Conservation (phyloP, 75 land plant genomes). For the Cupressus sempervirens region DNA sequence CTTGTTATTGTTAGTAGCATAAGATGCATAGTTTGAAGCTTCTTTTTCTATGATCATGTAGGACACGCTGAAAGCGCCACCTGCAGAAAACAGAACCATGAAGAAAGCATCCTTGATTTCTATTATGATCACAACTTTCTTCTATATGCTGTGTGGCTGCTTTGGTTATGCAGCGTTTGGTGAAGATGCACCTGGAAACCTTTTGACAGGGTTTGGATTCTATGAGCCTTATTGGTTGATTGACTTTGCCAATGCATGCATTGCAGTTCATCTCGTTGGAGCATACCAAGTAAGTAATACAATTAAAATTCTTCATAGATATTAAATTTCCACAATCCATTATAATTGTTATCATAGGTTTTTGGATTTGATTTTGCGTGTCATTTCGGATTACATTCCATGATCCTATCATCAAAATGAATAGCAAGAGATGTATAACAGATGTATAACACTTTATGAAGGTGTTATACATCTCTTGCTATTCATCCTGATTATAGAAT, state of each 20-base stretch:
- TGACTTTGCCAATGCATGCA: conserved; percentile 28
- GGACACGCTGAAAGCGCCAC: conserved; percentile 23
- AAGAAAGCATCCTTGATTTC: conserved; percentile 14
- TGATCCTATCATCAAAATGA: too few species aligned
- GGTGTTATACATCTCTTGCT: too few species aligned
- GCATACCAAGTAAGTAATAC: conserved; percentile 18
- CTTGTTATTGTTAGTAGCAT: not conserved
- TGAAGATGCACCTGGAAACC: conserved; percentile 19
- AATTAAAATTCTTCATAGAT: too few species aligned
- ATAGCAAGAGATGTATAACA: too few species aligned
- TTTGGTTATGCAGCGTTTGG: conserved; percentile 20
- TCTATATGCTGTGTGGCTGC: conserved; percentile 13
- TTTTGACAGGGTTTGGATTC: conserved; percentile 21
- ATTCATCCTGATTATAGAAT: too few species aligned
- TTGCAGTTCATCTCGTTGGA: conserved; percentile 20
- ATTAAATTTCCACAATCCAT: too few species aligned
- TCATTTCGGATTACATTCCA: too few species aligned
- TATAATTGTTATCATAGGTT: too few species aligned
- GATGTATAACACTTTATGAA: too few species aligned
- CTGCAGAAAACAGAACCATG: conserved; percentile 24
- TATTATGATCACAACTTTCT: conserved; percentile 6
- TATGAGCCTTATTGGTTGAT: conserved; percentile 25
- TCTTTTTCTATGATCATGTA: not conserved
- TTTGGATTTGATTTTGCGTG: too few species aligned
- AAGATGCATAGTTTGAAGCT: not conserved